Evolutionary conservation across 2,329 filamentous ascomycete genomes (phyloP), one percentile per base, ranked within the genome.

Genomic region (Aschersonia sp.): DNA sequence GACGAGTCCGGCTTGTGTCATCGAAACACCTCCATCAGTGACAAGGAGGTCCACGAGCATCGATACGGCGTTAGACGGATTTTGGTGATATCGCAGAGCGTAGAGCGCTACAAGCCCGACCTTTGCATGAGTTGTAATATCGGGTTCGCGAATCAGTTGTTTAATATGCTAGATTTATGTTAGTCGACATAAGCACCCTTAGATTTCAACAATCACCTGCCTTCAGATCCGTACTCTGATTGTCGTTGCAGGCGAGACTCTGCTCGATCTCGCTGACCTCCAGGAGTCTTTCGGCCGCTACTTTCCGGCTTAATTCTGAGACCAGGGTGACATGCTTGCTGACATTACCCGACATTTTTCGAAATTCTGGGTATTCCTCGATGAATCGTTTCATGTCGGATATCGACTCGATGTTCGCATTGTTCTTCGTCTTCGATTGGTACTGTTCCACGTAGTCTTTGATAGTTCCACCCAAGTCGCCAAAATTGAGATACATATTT

Each of bases 371-470:
- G 60, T 97, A 98, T 59, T 98, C 92, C 64, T 98, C 92, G 48
- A 98, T 94, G 57, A 98, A 98, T 42, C 89, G 86, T 65, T 98
- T 98, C 94, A 98, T 98, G 62, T 98, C 92, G 48, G 84, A 76
- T 60, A 98, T 97, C 12, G 90, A 96, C 60, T 98, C 92, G 51
- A 98, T 89, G 60, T 95, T 92, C 62, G 88, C 86, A 57, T 83
- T 95, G 57, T 84, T 95, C 60, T 97, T 90, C n/a, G 90, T 95
- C 63, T 94, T 96, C 10, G 85, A 87, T 57, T 97, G 92, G 60
- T 97, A 98, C 61, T 97, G 92, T 60, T 95, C 89, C 48, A 98
- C 92, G 57, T 98, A 98, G 49, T 96, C 89, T 64, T 97, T 97
- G 61, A 96, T 95, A 56, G 94, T 96, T 41, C 90, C 85, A 9